Percentiles rank a stretch among this genome's conserved stretches.
Evolutionary conservation across 2,329 filamentous ascomycete genomes (phyloP).

Genomic region (Exserohilum turcica): DNA sequence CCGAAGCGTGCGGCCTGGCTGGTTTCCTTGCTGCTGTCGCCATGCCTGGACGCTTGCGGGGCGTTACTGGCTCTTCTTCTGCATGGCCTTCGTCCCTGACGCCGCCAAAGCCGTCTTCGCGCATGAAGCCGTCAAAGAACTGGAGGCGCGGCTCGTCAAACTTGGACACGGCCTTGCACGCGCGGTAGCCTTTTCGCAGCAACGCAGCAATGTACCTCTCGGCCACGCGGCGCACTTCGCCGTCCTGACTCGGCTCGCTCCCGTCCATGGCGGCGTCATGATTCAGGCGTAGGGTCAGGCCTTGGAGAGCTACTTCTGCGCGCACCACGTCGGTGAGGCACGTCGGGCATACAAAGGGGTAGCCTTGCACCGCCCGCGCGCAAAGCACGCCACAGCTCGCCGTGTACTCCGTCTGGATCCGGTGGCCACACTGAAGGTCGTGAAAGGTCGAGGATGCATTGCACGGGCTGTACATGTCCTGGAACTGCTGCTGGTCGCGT

Average conservation of each 20-base stretch:
- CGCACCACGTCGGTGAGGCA: slow-evolving; percentile 14
- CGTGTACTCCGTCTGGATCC: slow-evolving; percentile 14
- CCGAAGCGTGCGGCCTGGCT: neutral
- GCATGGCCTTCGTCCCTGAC: slow-evolving; percentile 2
- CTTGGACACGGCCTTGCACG: slow-evolving; percentile 10
- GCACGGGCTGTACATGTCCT: slow-evolving; percentile 15
- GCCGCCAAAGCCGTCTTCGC: slow-evolving; percentile 12
- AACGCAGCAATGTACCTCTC: slow-evolving; percentile 5
- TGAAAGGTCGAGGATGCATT: slow-evolving; percentile 9
- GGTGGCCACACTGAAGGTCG: slow-evolving; percentile 13
- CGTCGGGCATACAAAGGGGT: slow-evolving; percentile 9
- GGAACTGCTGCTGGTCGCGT: slow-evolving; percentile 11
- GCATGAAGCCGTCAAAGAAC: slow-evolving; percentile 16
- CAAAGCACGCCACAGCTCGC: slow-evolving; percentile 12
- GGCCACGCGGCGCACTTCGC: slow-evolving; percentile 5
- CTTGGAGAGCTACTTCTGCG: slow-evolving; percentile 13
- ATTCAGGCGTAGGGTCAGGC: slow-evolving; percentile 4
- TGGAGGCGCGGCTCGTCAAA: slow-evolving; percentile 13
- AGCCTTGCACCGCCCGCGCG: slow-evolving; percentile 1
- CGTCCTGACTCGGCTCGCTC: neutral
- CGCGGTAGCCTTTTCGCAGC: slow-evolving; percentile 6
- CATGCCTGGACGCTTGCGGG: slow-evolving; percentile 9
- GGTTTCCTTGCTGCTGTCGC: neutral
- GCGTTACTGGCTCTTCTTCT: slow-evolving; percentile 1
- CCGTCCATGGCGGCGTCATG: slow-evolving; percentile 4